Evolutionary conservation across 2,329 filamentous ascomycete species (phyloP).

Genomic region (Periconia sp.): DNA sequence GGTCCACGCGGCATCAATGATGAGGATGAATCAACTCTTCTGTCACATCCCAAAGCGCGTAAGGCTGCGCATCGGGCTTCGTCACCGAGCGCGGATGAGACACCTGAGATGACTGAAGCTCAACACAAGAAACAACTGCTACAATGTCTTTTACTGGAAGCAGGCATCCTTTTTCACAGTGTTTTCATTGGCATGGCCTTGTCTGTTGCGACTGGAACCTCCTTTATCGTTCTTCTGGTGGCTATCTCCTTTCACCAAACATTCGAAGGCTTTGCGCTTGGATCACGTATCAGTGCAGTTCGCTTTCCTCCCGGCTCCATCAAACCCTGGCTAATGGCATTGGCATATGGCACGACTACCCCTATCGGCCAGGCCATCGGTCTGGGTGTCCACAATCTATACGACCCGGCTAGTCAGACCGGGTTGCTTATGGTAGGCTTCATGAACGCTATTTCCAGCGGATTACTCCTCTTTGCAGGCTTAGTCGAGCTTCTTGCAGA

Average conservation of each 20-base stretch:
- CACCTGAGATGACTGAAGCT: conserved; percentile 44
- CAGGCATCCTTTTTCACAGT: conserved; percentile 79
- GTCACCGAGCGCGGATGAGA: conserved; percentile 19
- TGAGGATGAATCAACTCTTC: conserved; percentile 40
- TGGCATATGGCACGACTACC: conserved; percentile 66
- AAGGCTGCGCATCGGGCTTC: conserved; percentile 19
- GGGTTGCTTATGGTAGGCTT: conserved; percentile 58
- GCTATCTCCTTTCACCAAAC: conserved; percentile 76
- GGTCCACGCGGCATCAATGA: conserved; percentile 29
- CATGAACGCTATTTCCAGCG: conserved; percentile 58
- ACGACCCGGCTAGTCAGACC: conserved; percentile 55
- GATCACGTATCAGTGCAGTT: conserved; percentile 72
- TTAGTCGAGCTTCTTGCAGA: conserved; percentile 58
- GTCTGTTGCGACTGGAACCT: conserved; percentile 68
- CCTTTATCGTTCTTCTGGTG: conserved; percentile 70
- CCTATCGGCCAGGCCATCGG: conserved; percentile 59
- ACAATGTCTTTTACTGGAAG: conserved; percentile 77
- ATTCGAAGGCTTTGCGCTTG: conserved; percentile 72
- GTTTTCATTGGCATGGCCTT: conserved; percentile 78
- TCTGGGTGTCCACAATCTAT: conserved; percentile 56
- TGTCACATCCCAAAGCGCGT: conserved; percentile 28
- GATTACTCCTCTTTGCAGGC: conserved; percentile 57
- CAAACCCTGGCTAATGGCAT: conserved; percentile 75
- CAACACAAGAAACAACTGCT: conserved; percentile 68
- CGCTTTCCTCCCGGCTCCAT: conserved; percentile 72